Percentiles rank a stretch among this genome's conserved stretches.
These are phyloP conservation scores for Nemania diffusa DNA, from an alignment of 2,329 filamentous ascomycete species.

Conservation along the genomic window DNA sequence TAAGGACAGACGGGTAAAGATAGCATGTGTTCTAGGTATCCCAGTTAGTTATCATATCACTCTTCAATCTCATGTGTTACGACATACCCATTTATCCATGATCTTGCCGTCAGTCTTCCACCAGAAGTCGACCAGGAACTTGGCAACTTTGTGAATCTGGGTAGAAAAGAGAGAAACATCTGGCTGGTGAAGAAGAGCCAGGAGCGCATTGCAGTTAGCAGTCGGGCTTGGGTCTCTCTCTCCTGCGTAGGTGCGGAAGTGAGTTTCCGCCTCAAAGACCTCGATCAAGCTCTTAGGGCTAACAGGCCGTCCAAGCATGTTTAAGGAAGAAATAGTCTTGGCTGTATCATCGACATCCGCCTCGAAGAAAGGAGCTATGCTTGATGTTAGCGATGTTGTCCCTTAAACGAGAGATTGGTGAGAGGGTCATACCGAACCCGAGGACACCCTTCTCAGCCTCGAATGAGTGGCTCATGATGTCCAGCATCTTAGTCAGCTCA, in stretches of 20 bases:
- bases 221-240: constrained; percentile 50
- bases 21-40: constrained; percentile 35
- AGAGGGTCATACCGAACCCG: constrained; percentile 37
- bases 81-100: constrained; percentile 47
- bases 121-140: constrained; percentile 45
- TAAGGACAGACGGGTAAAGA: constrained; percentile 37
- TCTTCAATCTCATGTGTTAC: not conserved
- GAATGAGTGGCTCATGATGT: constrained; percentile 36
- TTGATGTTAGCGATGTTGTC: constrained; percentile 19
- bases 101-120: constrained; percentile 39
- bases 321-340: constrained; percentile 37
- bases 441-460: constrained; percentile 38
- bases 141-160: constrained; percentile 46
- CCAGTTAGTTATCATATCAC: constrained; percentile 7
- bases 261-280: constrained; percentile 44
- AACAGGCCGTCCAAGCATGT: constrained; percentile 36
- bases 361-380: constrained; percentile 34
- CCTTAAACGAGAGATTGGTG: not conserved
- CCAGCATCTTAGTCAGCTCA: constrained; percentile 35
- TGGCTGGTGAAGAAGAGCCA: constrained; percentile 45
- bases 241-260: constrained; percentile 48
- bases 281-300: constrained; percentile 39
- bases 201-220: constrained; percentile 51
- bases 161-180: constrained; percentile 35
- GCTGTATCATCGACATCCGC: constrained; percentile 39